Conservation (phyloP, 2,329 filamentous ascomycete genomes). For the Nigrospora sphaerica region DNA sequence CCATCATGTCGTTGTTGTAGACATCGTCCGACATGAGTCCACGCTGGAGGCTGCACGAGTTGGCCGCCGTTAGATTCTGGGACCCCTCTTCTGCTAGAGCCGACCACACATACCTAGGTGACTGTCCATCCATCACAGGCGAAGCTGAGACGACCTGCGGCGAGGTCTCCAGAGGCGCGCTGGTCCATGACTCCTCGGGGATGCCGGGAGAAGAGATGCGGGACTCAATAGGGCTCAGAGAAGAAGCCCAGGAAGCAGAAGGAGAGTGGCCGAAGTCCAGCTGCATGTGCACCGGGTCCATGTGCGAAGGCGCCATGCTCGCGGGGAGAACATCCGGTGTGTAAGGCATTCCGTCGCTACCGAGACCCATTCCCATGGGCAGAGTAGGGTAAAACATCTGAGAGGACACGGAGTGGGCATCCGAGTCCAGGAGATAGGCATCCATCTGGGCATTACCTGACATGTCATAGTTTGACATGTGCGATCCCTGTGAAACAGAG, state of each 20-base stretch:
- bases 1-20: constrained; percentile 25
- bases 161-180: constrained; percentile 28
- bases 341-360: constrained; percentile 35
- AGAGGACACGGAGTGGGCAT: constrained; percentile 36
- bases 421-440: constrained; percentile 44
- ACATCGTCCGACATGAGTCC: constrained; percentile 29
- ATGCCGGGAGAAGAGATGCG: constrained; percentile 41
- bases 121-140: constrained; percentile 41
- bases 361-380: constrained; percentile 35
- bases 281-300: constrained; percentile 49
- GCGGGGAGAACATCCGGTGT: constrained; percentile 30
- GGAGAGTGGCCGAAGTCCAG: constrained; percentile 48
- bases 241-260: constrained; percentile 42
- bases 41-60: constrained; percentile 31
- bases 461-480: constrained; percentile 44
- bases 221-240: constrained; percentile 44
- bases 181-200: constrained; percentile 42
- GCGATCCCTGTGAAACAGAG: constrained; percentile 39
- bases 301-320: constrained; percentile 43
- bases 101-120: constrained; percentile 42
- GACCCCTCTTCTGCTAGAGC: not conserved
- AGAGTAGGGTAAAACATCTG: constrained; percentile 45
- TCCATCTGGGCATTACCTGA: constrained; percentile 46
- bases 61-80: constrained; percentile 7
- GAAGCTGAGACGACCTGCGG: constrained; percentile 42